A percentile compares a stretch with the other conserved stretches of the same genome.
Evolutionary conservation across 139 green algal species (phyloP).

Genomic region (Dunaliella sp.): DNA sequence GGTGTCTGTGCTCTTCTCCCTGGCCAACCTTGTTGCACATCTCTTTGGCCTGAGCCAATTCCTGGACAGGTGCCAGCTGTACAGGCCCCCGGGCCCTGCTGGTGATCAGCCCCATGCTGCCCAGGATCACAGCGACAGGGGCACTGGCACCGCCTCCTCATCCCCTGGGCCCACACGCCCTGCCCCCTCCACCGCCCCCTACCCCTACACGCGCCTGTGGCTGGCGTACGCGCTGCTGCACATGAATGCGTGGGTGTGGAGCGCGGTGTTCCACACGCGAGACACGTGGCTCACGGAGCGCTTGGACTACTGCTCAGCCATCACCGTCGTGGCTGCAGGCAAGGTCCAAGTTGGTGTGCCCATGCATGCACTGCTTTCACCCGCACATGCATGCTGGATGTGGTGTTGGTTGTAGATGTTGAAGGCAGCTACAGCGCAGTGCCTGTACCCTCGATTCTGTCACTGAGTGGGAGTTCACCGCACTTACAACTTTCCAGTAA

Average conservation of each 20-base stretch:
- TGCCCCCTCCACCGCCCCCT: neutral
- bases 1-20: constrained; percentile 64
- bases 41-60: constrained; percentile 30
- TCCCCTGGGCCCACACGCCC: too few species aligned
- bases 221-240: constrained; percentile 49
- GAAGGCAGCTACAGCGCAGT: too few species aligned
- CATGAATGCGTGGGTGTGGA: constrained; percentile 76
- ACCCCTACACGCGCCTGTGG: constrained; percentile 62
- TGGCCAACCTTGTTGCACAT: constrained; percentile 75
- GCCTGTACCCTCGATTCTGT: too few species aligned
- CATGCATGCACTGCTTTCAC: too few species aligned
- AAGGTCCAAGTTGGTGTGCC: neutral
- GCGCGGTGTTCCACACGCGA: constrained; percentile 76
- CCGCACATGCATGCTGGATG: too few species aligned
- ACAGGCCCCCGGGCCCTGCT: too few species aligned
- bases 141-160: neutral
- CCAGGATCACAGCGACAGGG: neutral
- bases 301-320: constrained; percentile 68
- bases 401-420: too few species aligned
- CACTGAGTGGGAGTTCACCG: too few species aligned
- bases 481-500: too few species aligned
- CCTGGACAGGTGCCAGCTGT: neutral
- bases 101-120: neutral
- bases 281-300: constrained; percentile 62
- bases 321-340: constrained; percentile 34